Evolutionary conservation across 108 stramenopile species (phyloP), one percentile per base, ranked within the genome.

Genomic region (Pseudonitzschia multiseries): DNA sequence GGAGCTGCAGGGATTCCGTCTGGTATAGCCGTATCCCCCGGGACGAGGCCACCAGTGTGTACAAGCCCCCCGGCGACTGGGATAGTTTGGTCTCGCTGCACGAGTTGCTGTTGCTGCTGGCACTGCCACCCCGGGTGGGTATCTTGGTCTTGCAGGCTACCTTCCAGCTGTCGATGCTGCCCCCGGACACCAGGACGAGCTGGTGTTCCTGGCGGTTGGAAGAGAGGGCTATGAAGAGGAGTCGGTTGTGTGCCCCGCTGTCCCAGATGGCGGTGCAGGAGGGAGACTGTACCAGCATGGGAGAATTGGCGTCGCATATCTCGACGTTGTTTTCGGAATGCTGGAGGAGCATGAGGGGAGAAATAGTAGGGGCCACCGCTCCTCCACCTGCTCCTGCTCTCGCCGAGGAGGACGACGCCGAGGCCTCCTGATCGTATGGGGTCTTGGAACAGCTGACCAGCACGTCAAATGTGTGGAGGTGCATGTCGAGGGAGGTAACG

Each of bases 11-110:
- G 9, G 74, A 78, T 52, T 78, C 79, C 15, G 84, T 84, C 64
- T 81, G 70, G 62, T 78, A 81, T 15, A 85, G 51, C 14, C 83
- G 78, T 24, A 89, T 83, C 0, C 84, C 84, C 8, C 81, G 65
- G 4, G 79, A 50, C 56, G 60, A 73, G 8, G 82, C 79, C 18
- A 77, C 79, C 33, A 82, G 40, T 2, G 82, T 86, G 40, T 74
- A 83, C 15, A 57, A 51, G 26, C 85, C 85, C 0, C 68, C 32
- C 0, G 57, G 68, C 50, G 62, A 70, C 53, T 86, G 85, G 1
- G 57, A 72, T n/a, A 86, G 52, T 8, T 71, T 76, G 18, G 54
- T 32, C 17, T n/a, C n/a, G n/a, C n/a, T n/a, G n/a, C n/a, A n/a
- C n/a, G n/a, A n/a, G n/a, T n/a, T n/a, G n/a, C n/a, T n/a, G 71